Conservation (phyloP, 768 basidiomycete species). For the Suillus weaverae region DNA sequence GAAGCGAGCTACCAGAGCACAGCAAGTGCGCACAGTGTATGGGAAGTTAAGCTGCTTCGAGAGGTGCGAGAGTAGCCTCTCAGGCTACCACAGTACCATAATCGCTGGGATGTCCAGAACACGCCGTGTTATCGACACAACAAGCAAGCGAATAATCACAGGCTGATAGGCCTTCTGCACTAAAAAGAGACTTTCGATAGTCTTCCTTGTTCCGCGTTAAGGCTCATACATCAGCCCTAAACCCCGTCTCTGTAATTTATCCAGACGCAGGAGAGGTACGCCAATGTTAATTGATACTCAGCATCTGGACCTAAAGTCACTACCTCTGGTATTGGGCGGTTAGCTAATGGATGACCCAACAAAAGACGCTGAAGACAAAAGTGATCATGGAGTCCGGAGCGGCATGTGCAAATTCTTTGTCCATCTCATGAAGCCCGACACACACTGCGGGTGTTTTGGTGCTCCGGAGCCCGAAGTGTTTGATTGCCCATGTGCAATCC, state of each 20-base stretch:
- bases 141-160: slow-evolving; percentile 1
- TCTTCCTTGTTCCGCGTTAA: neutral
- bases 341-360: neutral
- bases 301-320: neutral
- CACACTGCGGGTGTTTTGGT: neutral
- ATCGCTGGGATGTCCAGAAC: slow-evolving; percentile 3
- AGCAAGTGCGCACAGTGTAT: neutral
- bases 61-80: slow-evolving; percentile 5
- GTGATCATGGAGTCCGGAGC: neutral
- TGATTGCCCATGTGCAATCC: neutral
- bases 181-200: neutral
- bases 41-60: neutral
- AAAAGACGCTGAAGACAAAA: neutral
- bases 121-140: slow-evolving; percentile 4
- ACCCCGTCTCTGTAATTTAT: neutral
- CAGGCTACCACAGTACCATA: slow-evolving; percentile 6
- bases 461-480: neutral
- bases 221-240: neutral
- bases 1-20: neutral
- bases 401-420: neutral
- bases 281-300: neutral
- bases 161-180: neutral
- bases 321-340: neutral
- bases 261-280: neutral
- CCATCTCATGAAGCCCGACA: neutral